Base-by-base conservation (phyloP, 257 asterid genomes). In the Solanum ahanhuiri region DNA sequence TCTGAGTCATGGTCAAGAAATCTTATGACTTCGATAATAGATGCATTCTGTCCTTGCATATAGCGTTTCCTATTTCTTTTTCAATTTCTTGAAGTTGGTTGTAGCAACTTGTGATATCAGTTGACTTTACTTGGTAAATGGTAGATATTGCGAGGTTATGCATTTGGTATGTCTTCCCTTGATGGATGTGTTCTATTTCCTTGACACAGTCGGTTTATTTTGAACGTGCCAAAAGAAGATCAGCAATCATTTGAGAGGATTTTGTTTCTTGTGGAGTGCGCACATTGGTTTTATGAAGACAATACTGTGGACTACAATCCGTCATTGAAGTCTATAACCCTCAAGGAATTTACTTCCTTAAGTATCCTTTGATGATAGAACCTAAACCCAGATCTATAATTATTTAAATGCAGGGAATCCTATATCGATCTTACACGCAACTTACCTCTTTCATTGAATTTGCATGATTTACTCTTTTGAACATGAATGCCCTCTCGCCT, bases 281-380 rank as follows among this genome's bases (percentile, higher is more conserved):
- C 99, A 34, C 98, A 97, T 87, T 97, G 99, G 99, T 97, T 92
- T 86, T 97, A 97, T 58, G 99, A 97, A 90, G 99, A 97, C 92
- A 97, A 97, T 85, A 87, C 98, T 2, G 98, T 95, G 12, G 99
- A 97, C 87, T 92, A 94, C 88, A 93, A 97, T 87, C 99, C 99
- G 69, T 97, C 99, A 25, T 82, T 97, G 91, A 97, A 95, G 91
- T 97, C 99, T 12, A 90, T 94, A 79, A 97, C 98, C 77, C 88
- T 97, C 88, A 97, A 97, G 93, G 98, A 97, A 88, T 97, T 97
- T 86, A 95, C 99, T 54, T 92, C 96, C 58, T 90, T 97, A 85
- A 76, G 99, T 96, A 96, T 95, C 99, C 98, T 94, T 90, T 81
- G 67, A 81, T 48, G 84, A 9, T 28, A 81, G 41, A 51, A 17